Evolutionary conservation across 306 rosid genomes (phyloP).

Genomic region (Neltuma alba): DNA sequence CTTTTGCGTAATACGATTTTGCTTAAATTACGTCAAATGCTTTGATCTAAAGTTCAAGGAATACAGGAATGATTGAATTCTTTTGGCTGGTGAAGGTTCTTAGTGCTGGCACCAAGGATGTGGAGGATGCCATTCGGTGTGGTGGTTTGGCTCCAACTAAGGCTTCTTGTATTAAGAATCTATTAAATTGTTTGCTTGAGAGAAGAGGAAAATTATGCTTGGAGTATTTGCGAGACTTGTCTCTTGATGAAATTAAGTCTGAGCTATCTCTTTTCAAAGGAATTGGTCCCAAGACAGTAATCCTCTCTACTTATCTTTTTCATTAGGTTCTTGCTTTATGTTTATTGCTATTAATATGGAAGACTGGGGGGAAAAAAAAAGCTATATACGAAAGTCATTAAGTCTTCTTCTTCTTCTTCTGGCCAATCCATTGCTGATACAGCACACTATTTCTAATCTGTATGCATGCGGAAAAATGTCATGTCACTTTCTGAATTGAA

Average conservation of each 20-base stretch:
- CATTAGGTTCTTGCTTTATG: slow-evolving; percentile 15
- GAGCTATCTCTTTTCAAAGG: slow-evolving; percentile 87
- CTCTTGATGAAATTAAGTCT: slow-evolving; percentile 67
- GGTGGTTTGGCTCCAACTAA: slow-evolving; percentile 93
- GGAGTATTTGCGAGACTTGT: slow-evolving; percentile 73
- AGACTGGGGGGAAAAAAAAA: slow-evolving; percentile 1
- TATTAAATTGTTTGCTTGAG: slow-evolving; percentile 65
- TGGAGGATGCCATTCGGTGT: slow-evolving; percentile 80
- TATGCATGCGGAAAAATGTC: background rate
- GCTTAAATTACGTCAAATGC: background rate
- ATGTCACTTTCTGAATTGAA: too few relatives aligned
- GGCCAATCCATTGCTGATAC: background rate
- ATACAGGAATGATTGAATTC: slow-evolving; percentile 13
- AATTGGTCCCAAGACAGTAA: slow-evolving; percentile 91
- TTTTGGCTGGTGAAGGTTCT: slow-evolving; percentile 59
- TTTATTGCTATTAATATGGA: background rate
- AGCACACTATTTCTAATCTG: background rate
- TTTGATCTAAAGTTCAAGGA: background rate
- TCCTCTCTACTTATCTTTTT: slow-evolving; percentile 25
- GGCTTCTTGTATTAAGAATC: slow-evolving; percentile 74
- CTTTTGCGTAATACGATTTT: background rate
- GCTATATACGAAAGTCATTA: background rate
- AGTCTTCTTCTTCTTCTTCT: background rate
- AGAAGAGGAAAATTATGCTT: slow-evolving; percentile 74
- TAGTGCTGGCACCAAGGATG: slow-evolving; percentile 55